Evolutionary conservation across 495 filamentous ascomycete species (phyloP), one percentile per base, ranked within the genome.

Genomic region (Ramalina intermedia): DNA sequence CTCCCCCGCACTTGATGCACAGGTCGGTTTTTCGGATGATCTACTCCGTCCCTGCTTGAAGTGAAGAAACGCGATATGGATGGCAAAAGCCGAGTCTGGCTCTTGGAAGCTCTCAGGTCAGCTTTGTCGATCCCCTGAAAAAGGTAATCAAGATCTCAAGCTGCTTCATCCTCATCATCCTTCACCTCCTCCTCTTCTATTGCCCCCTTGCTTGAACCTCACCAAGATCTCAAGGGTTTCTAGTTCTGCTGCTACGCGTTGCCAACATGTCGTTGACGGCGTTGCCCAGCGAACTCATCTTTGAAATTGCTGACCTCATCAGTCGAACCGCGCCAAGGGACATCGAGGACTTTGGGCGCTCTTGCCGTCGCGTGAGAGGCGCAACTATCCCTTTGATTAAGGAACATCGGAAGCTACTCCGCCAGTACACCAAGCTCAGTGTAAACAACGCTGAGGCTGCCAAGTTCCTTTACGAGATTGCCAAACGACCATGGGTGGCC

Each of bases 401-500:
- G 16, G 53, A 55, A 33, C 49, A 55, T 18, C 51, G 49, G 13
- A 46, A 52, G 27, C 49, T 48, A 4, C 43, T 37, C 13, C 7
- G 36, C 24, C 17, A 46, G 17, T 52, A 51, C 41, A 52, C 48
- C 1, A 52, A 49, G 20, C n/a, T 52, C 33, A 43, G 16, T 21
- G 38, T 52, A 11, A 52, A 48, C 18, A 50, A 55, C 27, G 40
- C 50, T 37, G 44, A n/a, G 13, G 53, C 53, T 29, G 53, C 49
- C 8, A 40, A 51, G 2, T 37, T 55, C 44, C 26, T 55, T 20
- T 55, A 51, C 29, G 53, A 55, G 45, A 55, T 55, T 16, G 47
- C 43, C 46, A 37, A 39, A 13, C 48, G 53, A 38, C 53, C 53
- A 21, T 55, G 53, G 53, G 42, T 55, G 39, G 49, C 49, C 11